Percentiles rank a stretch among this genome's conserved stretches.
Evolutionary conservation across 306 rosid species (phyloP).

Genomic region (Cucurbita pepo): DNA sequence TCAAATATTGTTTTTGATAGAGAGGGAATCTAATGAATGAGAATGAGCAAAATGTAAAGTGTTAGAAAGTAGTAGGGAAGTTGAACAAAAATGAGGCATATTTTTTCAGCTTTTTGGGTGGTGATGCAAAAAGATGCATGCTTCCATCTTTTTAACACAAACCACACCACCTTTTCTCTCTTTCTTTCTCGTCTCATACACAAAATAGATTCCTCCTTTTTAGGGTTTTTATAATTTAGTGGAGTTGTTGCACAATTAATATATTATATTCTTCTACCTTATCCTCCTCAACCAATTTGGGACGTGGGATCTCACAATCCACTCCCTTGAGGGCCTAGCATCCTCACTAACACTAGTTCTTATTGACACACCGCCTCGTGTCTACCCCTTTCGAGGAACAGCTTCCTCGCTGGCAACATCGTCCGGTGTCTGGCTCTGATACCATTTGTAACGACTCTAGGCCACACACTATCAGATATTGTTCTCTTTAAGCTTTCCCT

Average conservation of each 20-base stretch:
- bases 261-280: too few relatives aligned
- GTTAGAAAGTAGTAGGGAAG: not conserved
- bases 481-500: too few relatives aligned
- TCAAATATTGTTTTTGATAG: too few relatives aligned
- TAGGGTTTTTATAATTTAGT: not conserved
- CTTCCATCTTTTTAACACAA: not conserved
- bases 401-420: too few relatives aligned
- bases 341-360: rapidly evolving
- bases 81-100: not conserved
- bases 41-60: not conserved
- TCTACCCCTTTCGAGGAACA: too few relatives aligned
- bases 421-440: too few relatives aligned
- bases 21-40: not conserved
- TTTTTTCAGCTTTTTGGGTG: not conserved
- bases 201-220: not conserved
- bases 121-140: not conserved
- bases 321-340: too few relatives aligned
- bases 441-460: too few relatives aligned
- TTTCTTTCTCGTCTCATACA: not conserved
- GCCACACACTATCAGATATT: too few relatives aligned
- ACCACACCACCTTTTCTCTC: not conserved
- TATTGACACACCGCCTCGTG: too few relatives aligned
- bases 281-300: too few relatives aligned
- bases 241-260: not conserved
- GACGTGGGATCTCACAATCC: too few relatives aligned